Evolutionary conservation across 768 basidiomycete genomes (phyloP), one percentile per base, ranked within the genome.

Genomic region (Pleurotus eryngii): DNA sequence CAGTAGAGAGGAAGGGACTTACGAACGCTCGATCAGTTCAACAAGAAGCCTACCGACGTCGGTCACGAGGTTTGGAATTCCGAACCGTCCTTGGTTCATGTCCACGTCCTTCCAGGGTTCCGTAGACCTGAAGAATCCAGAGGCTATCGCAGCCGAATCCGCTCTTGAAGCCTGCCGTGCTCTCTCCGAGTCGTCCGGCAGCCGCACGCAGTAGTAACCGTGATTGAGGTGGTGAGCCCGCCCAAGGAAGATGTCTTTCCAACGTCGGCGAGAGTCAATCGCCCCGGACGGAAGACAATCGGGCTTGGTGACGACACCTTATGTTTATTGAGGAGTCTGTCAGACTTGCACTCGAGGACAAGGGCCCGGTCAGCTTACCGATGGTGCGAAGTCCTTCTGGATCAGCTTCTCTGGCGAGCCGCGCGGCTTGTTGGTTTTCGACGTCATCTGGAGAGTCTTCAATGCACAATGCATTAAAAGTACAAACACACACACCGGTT

Each of bases 271-370:
- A 46, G 73, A 46, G 42, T 76, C 71, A 3, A 65, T 74, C 3
- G 78, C 72, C 8, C 83, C 84, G 0, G 60, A 43, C 0, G 70
- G 65, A 1, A 90, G 67, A 3, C 67, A 74, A 60, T 91, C 89
- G 0, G 86, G 83, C 61, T 90, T 90, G 0, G 89, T 90, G 8
- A 89, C 74, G 1, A 90, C 79, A 4, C 84, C 87, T 89, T 24
- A 59, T n/a, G n/a, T n/a, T n/a, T n/a, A n/a, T n/a, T n/a, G n/a
- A n/a, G n/a, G n/a, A n/a, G 12, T 14, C 27, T 11, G 14, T 12
- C 35, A 38, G 59, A 27, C 30, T 35, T 11, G 9, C 3, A 35
- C 30, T 35, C 11, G 9, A 35, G 63, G 40, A 35, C 22, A 49
- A 2, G 39, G 0, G 14, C 11, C 22, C 0, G n/a, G 37, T 59